Percentiles rank a stretch among this genome's conserved stretches.
Conservation (phyloP, 2,329 filamentous ascomycete genomes). For the Pestalotiopsis sp. region DNA sequence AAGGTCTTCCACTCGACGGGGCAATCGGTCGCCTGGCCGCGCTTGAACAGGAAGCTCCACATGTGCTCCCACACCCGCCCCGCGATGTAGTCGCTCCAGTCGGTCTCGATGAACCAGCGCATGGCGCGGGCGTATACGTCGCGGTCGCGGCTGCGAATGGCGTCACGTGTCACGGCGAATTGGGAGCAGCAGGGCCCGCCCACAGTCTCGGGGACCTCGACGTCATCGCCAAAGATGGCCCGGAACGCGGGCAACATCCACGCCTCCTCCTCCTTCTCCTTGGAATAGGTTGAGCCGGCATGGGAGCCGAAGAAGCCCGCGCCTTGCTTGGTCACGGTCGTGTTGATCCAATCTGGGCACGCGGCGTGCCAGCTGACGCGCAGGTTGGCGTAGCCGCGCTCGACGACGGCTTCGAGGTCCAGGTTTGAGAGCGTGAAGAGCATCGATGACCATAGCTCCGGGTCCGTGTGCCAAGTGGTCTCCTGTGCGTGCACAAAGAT, state of each 20-base stretch:
- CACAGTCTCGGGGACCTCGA: conserved; percentile 31
- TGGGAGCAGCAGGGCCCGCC: conserved; percentile 36
- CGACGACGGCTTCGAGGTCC: conserved; percentile 38
- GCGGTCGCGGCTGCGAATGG: conserved; percentile 28
- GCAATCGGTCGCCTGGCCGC: conserved; percentile 41
- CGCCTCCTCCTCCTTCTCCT: conserved; percentile 29
- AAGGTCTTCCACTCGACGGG: conserved; percentile 38
- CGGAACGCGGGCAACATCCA: conserved; percentile 30
- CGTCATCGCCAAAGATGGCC: conserved; percentile 26
- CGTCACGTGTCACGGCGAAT: conserved; percentile 33
- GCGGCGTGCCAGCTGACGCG: conserved; percentile 56
- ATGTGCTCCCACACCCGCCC: conserved; percentile 37
- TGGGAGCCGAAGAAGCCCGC: too few species aligned
- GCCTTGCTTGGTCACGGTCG: conserved; percentile 16
- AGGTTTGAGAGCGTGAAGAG: conserved; percentile 33
- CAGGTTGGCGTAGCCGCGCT: conserved; percentile 56
- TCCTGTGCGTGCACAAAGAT: conserved; percentile 66
- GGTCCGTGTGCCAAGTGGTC: conserved; percentile 36
- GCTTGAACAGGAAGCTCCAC: conserved; percentile 33
- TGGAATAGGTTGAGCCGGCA: not conserved
- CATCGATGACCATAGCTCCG: conserved; percentile 33
- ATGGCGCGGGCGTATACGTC: conserved; percentile 30
- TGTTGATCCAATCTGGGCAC: conserved; percentile 55
- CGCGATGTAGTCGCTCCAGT: conserved; percentile 29
- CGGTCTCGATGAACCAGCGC: conserved; percentile 31